A percentile compares a stretch with the other conserved stretches of the same genome.
Conservation (phyloP, 2,329 filamentous ascomycete genomes). For the Coniochaeta sp. region DNA sequence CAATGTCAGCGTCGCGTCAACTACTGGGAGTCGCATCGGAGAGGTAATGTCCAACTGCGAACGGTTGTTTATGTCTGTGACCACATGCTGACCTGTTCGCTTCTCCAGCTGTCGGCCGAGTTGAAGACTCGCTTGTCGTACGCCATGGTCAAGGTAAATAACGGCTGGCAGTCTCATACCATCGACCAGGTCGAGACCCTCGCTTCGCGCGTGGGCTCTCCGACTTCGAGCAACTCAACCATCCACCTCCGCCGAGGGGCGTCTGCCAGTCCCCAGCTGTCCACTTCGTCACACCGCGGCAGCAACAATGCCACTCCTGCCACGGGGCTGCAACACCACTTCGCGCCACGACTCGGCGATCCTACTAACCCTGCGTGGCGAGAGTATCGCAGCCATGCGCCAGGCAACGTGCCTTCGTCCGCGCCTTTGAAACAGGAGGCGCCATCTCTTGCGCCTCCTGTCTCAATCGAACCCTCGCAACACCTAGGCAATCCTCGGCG, state of each 20-base stretch:
- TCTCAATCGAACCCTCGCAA: conserved; percentile 44
- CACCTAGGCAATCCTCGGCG: conserved; percentile 36
- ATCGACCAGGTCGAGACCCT: conserved; percentile 72
- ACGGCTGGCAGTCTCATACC: conserved; percentile 76
- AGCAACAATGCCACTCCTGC: conserved; percentile 24
- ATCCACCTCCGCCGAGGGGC: conserved; percentile 42
- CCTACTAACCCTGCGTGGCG: not conserved
- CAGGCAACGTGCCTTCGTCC: not conserved
- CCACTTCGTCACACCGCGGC: conserved; percentile 25
- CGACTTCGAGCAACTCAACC: conserved; percentile 51
- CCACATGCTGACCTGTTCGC: not conserved
- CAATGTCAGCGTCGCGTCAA: conserved; percentile 53
- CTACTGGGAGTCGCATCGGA: conserved; percentile 63
- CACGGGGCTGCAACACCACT: conserved; percentile 11
- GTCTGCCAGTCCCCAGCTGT: conserved; percentile 47
- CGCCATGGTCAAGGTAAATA: conserved; percentile 87
- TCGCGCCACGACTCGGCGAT: not conserved
- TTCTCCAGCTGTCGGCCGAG: conserved; percentile 61
- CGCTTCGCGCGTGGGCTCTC: conserved; percentile 61
- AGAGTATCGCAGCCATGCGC: not conserved
- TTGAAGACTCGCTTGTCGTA: conserved; percentile 81
- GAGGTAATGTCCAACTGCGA: conserved; percentile 52
- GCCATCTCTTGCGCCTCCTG: conserved; percentile 42
- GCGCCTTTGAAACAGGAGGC: conserved; percentile 22
- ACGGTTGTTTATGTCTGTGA: conserved; percentile 8